Base-by-base conservation (phyloP, 176 grass and related monocot genomes). In the maize (Zea mays) region DNA sequence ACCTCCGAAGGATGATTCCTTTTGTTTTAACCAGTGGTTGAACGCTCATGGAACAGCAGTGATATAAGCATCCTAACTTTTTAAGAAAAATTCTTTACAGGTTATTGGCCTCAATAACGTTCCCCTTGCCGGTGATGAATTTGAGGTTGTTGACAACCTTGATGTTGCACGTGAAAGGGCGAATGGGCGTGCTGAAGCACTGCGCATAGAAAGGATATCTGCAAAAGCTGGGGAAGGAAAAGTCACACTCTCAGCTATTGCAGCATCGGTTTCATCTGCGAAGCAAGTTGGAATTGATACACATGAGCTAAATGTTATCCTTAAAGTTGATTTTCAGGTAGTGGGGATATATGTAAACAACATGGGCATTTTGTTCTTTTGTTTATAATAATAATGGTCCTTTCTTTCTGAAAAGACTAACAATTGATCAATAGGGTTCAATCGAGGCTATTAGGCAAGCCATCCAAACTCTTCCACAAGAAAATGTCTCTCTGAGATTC, bases 281-380 rank as follows among this genome's bases (percentile, higher is more conserved):
- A 94, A 92, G 15, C 86, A 88, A 82, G 51, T 74, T 19, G 89
- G 91, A 70, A 84, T 97, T 58, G 91, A 97, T 92, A 89, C 80
- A 39, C 95, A 97, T 59, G 91, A 86, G 71, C 71, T 97, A 64
- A 97, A 97, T 82, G 87, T 97, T 66, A 89, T 97, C 82, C 86
- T 97, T 70, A 97, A 97, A 88, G 95, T 97, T 73, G 91, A 97
- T 84, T 93, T 92, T 70, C 95, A 97, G 95, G 95, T 94, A 90
- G 20, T 40, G 15, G 79, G 12, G 58, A 69, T 64, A 16, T 6
- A 83, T 71, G 54, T 5, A 65, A 41, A 76, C 14, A 65, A 79
- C 54, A 1, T 56, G 11, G 37, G 17, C 41, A 33, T 3, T 54
- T 66, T 34, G 6, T n/a, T n/a, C n/a, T n/a, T 74, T 79, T 73